Conservation (phyloP, 2,329 filamentous ascomycete genomes). For the Chalaropsis ovoidea region DNA sequence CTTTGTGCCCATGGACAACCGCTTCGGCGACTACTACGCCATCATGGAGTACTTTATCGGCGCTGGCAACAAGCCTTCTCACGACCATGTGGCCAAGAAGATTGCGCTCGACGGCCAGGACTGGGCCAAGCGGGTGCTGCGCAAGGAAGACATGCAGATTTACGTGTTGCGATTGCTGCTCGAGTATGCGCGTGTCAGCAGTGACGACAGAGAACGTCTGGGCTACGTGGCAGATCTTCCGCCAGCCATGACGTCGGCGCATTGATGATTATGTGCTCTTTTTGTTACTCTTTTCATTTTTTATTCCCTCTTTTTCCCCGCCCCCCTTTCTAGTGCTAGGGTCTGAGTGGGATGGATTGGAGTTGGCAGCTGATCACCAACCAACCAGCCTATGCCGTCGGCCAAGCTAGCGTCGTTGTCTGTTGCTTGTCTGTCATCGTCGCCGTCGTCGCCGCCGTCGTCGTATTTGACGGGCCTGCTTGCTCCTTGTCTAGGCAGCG, state of each 20-base stretch:
- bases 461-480: not conserved
- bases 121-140: slow-evolving; percentile 59
- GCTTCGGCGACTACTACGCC: slow-evolving; percentile 60
- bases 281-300: not conserved
- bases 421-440: not conserved
- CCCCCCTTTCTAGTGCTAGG: not conserved
- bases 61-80: slow-evolving; percentile 33
- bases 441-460: not conserved
- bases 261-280: not conserved
- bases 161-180: slow-evolving; percentile 56
- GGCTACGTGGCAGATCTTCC: slow-evolving; percentile 46
- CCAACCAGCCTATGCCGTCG: not conserved
- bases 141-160: slow-evolving; percentile 63
- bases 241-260: not conserved
- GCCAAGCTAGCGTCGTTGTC: slow-evolving; percentile 2
- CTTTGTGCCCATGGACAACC: slow-evolving; percentile 69
- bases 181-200: slow-evolving; percentile 50
- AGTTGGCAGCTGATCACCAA: not conserved
- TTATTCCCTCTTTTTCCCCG: not conserved
- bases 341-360: not conserved
- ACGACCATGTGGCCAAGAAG: slow-evolving; percentile 43
- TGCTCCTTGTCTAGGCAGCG: too few relatives aligned
- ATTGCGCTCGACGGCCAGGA: slow-evolving; percentile 56
- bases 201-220: slow-evolving; percentile 43
- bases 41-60: slow-evolving; percentile 62